Percentiles rank a stretch among this genome's conserved stretches.
These are phyloP conservation scores for Erodium maritimum DNA, from an alignment of 345 rosid species.

Conservation along the genomic window DNA sequence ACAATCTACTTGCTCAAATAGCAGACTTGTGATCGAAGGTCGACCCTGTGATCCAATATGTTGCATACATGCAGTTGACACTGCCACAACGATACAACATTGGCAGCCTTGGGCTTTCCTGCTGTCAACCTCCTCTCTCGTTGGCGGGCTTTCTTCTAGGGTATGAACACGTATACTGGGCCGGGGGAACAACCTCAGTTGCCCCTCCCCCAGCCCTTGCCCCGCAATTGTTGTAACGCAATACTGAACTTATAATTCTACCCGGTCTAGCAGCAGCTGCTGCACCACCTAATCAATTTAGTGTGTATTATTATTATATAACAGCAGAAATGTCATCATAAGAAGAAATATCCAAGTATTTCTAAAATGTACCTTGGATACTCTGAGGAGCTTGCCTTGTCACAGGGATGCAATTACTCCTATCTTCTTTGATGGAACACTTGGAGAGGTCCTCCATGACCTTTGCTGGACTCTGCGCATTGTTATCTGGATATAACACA, in stretches of 20 bases:
- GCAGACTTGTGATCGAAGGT: no score
- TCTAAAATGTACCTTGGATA: slow-evolving; percentile 31
- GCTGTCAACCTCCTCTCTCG: slow-evolving; percentile 54
- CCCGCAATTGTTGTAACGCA: slow-evolving; percentile 76
- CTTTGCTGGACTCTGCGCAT: slow-evolving; percentile 40
- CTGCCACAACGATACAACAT: no score
- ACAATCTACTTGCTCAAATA: no score
- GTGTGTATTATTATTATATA: no score
- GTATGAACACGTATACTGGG: slow-evolving; percentile 46
- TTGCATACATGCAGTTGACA: no score
- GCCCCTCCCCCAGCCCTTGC: slow-evolving; percentile 50
- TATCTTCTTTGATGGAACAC: slow-evolving; percentile 74
- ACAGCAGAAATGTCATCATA: neutral
- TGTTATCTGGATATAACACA: slow-evolving; percentile 66
- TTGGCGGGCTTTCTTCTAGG: slow-evolving; percentile 53
- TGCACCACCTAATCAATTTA: slow-evolving; percentile 5
- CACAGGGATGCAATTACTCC: slow-evolving; percentile 49
- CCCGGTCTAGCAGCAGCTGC: slow-evolving; percentile 78
- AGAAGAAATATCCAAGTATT: neutral
- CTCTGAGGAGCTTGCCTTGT: slow-evolving; percentile 70
- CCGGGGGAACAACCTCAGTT: slow-evolving; percentile 49
- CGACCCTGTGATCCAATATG: no score
- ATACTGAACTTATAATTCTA: slow-evolving; percentile 71
- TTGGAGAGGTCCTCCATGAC: slow-evolving; percentile 65
- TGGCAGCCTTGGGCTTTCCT: no score